Evolutionary conservation across 192 early-diverging fungal genomes (phyloP).

Genomic region (Coemansia umbellata): DNA sequence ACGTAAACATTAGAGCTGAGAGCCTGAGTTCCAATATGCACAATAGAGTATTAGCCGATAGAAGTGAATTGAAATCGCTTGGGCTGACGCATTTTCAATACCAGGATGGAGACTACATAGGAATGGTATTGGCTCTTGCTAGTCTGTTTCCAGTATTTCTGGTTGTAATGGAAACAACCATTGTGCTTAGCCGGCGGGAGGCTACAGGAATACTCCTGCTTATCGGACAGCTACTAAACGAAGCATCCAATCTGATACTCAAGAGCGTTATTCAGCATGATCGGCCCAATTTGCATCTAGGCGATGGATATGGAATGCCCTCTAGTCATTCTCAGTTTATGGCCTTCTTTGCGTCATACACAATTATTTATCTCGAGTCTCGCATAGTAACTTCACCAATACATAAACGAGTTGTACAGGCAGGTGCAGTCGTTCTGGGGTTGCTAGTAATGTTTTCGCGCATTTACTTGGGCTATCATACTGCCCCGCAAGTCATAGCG

Average conservation of each 20-base stretch:
- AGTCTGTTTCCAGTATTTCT: conserved; percentile 47
- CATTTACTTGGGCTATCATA: conserved; percentile 45
- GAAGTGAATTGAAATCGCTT: conserved; percentile 24
- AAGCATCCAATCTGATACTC: conserved; percentile 27
- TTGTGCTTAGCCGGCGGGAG: conserved; percentile 45
- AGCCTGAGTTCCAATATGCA: too few species aligned
- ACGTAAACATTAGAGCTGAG: too few species aligned
- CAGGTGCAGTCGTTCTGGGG: conserved; percentile 17
- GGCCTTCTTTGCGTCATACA: conserved; percentile 33
- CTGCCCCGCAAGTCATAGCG: conserved; percentile 18
- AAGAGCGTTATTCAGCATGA: conserved; percentile 23
- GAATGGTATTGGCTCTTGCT: conserved; percentile 28
- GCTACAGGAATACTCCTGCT: conserved; percentile 28
- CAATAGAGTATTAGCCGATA: too few species aligned
- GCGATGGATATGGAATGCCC: conserved; percentile 52
- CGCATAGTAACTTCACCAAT: conserved; percentile 2
- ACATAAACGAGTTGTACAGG: conserved; percentile 13
- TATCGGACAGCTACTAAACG: conserved; percentile 40
- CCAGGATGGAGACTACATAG: conserved; percentile 35
- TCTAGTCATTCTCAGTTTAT: conserved; percentile 53
- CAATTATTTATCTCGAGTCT: conserved; percentile 19
- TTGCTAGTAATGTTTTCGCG: conserved; percentile 24
- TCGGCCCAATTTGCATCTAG: conserved; percentile 31
- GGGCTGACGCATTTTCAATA: conserved; percentile 48
- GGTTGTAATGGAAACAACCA: conserved; percentile 37